These are phyloP conservation scores for Aureobasidium subglaciale DNA, from an alignment of 2,329 filamentous ascomycete species.

Conservation along the genomic window DNA sequence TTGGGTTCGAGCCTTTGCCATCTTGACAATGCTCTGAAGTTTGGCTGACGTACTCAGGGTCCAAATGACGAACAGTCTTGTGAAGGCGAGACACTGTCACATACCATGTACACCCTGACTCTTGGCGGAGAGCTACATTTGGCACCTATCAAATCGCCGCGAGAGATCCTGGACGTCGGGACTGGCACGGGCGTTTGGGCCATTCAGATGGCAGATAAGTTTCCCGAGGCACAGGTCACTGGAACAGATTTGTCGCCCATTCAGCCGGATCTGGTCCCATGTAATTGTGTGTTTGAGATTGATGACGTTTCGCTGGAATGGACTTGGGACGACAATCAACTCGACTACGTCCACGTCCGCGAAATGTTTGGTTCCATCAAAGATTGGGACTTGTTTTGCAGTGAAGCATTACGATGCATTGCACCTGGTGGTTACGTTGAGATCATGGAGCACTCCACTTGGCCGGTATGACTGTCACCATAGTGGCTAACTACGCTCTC, in stretches of 20 bases:
- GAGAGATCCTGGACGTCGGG: conserved; percentile 39
- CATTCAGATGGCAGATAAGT: conserved; percentile 28
- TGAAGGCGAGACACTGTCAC: conserved; percentile 39
- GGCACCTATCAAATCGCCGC: conserved; percentile 23
- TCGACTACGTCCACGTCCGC: conserved; percentile 42
- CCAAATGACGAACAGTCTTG: conserved; percentile 39
- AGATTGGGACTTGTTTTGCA: conserved; percentile 39
- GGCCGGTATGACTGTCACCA: conserved; percentile 20
- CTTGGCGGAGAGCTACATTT: conserved; percentile 26
- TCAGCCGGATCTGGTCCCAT: conserved; percentile 41
- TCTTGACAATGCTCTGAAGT: conserved; percentile 10
- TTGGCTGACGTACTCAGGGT: conserved; percentile 20
- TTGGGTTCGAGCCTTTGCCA: conserved; percentile 19
- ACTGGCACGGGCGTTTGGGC: conserved; percentile 42
- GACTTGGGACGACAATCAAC: conserved; percentile 30
- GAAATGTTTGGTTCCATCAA: conserved; percentile 39
- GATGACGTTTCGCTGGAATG: conserved; percentile 39
- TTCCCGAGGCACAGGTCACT: conserved; percentile 30
- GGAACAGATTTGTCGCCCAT: conserved; percentile 45
- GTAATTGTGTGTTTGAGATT: conserved; percentile 41
- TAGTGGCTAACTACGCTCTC: not conserved
- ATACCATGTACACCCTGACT: conserved; percentile 34
- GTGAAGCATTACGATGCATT: conserved; percentile 24
- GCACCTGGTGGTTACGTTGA: conserved; percentile 35
- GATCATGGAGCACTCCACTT: conserved; percentile 34